Conservation (phyloP, 2,329 filamentous ascomycete species). For the Talaromyces sp. region DNA sequence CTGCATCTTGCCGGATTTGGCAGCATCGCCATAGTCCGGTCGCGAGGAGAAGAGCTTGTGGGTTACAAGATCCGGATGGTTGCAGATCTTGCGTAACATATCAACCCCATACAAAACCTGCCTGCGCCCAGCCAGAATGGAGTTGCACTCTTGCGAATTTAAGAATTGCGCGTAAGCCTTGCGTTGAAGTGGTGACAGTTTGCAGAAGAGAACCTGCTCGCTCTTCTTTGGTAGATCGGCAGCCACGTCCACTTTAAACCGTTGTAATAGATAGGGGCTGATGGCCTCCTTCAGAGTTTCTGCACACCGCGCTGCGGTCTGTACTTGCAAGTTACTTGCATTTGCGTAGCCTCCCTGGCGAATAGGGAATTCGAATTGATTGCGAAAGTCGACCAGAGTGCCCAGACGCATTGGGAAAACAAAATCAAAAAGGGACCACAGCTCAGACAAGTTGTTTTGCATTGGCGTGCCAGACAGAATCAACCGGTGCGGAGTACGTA, state of each 20-base stretch:
- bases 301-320: constrained; percentile 91
- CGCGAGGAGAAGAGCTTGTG: constrained; percentile 57
- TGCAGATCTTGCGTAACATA: constrained; percentile 91
- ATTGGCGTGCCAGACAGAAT: constrained; percentile 96
- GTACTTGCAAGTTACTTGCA: constrained; percentile 86
- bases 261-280: constrained; percentile 85
- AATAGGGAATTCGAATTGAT: constrained; percentile 91
- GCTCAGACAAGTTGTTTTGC: constrained; percentile 90
- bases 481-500: constrained; percentile 82
- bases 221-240: constrained; percentile 92
- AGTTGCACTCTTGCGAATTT: constrained; percentile 76
- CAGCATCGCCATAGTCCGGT: constrained; percentile 67
- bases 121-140: constrained; percentile 68
- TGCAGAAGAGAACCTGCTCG: constrained; percentile 94
- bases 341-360: constrained; percentile 91
- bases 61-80: constrained; percentile 85
- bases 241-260: constrained; percentile 90
- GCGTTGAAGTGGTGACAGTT: constrained; percentile 74
- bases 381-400: constrained; percentile 83
- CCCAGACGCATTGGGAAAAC: constrained; percentile 94
- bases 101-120: constrained; percentile 89
- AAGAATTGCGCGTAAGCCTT: constrained; percentile 78
- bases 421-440: constrained; percentile 98
- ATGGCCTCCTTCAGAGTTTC: constrained; percentile 92
- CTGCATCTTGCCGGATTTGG: constrained; percentile 91